Evolutionary conservation across 331 rosid species (phyloP), one percentile per base, ranked within the genome.

Genomic region (Telfairia occidentalis): DNA sequence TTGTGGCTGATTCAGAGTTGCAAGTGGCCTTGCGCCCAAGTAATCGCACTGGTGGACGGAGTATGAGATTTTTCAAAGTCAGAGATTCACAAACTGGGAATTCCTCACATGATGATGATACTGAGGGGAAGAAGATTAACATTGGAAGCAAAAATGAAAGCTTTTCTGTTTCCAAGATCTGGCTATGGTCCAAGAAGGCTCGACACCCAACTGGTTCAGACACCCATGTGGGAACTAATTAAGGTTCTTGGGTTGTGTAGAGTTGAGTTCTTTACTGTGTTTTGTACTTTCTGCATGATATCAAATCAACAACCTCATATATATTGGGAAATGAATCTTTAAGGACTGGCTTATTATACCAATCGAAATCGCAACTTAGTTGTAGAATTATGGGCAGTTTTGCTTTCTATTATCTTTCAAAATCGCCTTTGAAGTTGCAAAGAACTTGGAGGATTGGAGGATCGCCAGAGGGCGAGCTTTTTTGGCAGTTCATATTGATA

Each of bases 131-230:
- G 76, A 92, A 82, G 71, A 82, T 92, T 45, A 89, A 84, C 75
- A 76, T 81, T 77, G 90, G 86, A 50, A 82, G 93, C 60, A 93
- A 90, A 90, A 95, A 91, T 38, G 97, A 93, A 57, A 93, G 98
- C 83, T 89, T 85, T 79, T 93, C 98, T 78, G 91, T 90, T 60
- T 93, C 98, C 61, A 90, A 93, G 82, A 86, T 93, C 80, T 93
- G 98, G 97, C 84, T 82, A 29, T 91, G 98, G 98, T 87, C 97
- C 42, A 91, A 70, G 88, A 91, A 93, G 80, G 92, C 81, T 37
- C 89, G 85, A 83, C 86, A 82, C 42, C 82, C 92, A 75, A 86
- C 19, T 82, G 83, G 89, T 54, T 59, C 82, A 63, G 86, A 84
- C 79, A 73, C 82, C 57, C 87, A 87, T 45, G 45, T 82, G 79